Conservation (phyloP, 306 rosid species). For the Neltuma alba region DNA sequence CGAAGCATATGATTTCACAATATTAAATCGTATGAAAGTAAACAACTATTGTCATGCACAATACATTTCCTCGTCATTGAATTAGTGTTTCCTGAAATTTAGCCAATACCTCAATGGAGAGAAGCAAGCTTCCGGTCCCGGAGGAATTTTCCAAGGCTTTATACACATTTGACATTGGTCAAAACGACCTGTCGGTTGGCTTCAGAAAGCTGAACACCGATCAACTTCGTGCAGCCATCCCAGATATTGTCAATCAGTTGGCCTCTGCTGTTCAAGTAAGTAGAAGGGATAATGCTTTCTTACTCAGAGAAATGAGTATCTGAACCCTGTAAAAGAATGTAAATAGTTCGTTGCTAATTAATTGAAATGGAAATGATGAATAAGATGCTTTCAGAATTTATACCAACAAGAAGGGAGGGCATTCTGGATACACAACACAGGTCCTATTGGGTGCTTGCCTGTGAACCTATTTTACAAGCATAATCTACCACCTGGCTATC, state of each 20-base stretch:
- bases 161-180: slow-evolving; percentile 90
- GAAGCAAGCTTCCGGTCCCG: slow-evolving; percentile 69
- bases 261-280: slow-evolving; percentile 83
- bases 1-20: no score
- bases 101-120: slow-evolving; percentile 60
- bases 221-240: slow-evolving; percentile 66
- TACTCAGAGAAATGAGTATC: neutral
- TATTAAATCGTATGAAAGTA: no score
- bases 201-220: slow-evolving; percentile 66
- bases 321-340: neutral
- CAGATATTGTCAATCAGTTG: slow-evolving; percentile 75
- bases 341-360: neutral
- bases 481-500: slow-evolving; percentile 53
- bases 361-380: neutral
- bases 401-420: slow-evolving; percentile 60
- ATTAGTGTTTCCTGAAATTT: slow-evolving; percentile 27
- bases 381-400: slow-evolving; percentile 39
- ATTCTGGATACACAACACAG: slow-evolving; percentile 74
- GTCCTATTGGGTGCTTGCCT: slow-evolving; percentile 68
- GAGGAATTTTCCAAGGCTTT: slow-evolving; percentile 85
- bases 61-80: neutral
- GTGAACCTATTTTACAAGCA: slow-evolving; percentile 55
- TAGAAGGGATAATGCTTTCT: neutral
- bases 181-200: slow-evolving; percentile 85
- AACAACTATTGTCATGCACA: neutral